phyloP scores from a whole-genome alignment of 2,329 filamentous ascomycete species.

The Aspergillus amoenus region DNA sequence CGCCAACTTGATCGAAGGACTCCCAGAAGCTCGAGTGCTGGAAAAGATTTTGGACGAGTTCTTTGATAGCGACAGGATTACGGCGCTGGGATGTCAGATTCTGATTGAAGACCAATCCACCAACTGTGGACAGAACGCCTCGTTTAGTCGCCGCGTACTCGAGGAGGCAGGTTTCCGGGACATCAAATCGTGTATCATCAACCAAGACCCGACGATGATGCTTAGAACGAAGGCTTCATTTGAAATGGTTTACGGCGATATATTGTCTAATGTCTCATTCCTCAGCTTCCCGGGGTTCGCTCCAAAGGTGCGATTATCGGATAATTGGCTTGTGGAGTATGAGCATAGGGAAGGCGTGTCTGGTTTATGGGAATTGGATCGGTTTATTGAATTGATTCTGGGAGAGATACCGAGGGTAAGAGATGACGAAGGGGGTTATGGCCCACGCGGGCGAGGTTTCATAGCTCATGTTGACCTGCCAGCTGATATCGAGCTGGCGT shows the following conservation, averaged over 20 bases:
- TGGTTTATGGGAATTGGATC: background rate
- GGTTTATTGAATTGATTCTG: background rate
- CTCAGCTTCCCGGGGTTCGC: background rate
- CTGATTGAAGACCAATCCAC: background rate
- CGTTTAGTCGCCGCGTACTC: background rate
- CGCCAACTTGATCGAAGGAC: background rate
- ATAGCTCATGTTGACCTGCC: background rate
- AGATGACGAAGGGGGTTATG: background rate
- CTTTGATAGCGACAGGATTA: background rate
- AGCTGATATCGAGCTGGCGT: background rate
- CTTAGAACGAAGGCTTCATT: background rate
- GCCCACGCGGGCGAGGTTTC: background rate
- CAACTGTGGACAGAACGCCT: background rate
- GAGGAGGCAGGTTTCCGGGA: background rate
- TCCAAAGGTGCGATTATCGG: background rate
- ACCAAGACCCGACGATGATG: background rate
- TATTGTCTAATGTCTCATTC: background rate
- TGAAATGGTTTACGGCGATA: background rate
- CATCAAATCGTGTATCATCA: background rate
- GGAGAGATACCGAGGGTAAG: background rate
- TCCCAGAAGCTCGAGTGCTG: background rate
- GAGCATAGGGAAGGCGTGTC: background rate
- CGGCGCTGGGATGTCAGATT: background rate
- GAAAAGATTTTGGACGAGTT: background rate
- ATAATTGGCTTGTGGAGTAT: background rate